phyloP scores from a whole-genome alignment of 345 rosid species.

The Eucalyptus brandiana region DNA sequence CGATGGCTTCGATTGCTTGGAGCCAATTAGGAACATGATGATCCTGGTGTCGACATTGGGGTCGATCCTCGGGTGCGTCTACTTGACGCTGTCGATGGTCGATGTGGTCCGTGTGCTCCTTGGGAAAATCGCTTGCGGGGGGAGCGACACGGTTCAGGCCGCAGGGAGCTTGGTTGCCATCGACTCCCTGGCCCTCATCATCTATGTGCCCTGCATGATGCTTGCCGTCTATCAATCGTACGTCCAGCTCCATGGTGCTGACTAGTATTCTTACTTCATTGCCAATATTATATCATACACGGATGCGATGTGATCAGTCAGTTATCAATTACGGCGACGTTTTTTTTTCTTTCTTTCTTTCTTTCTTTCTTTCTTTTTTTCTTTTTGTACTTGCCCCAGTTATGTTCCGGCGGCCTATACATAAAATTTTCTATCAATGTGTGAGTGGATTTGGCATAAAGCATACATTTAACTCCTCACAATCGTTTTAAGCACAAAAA shows the following conservation, averaged over 20 bases:
- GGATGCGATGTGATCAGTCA: background rate
- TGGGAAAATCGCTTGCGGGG: constrained; percentile 3
- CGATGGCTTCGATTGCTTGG: too few relatives aligned
- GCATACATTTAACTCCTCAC: background rate
- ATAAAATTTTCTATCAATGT: background rate
- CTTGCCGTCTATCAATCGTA: background rate
- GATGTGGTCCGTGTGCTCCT: constrained; percentile 14
- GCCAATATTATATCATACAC: background rate
- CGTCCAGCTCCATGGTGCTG: too few relatives aligned
- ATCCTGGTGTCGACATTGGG: background rate
- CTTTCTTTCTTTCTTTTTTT: background rate
- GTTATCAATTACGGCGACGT: background rate
- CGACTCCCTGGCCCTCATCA: constrained; percentile 1
- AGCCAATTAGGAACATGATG: background rate
- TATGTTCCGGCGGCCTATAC: background rate
- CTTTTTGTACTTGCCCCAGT: too few relatives aligned
- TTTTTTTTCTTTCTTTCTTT: too few relatives aligned
- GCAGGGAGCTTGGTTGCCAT: background rate
- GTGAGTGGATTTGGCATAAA: background rate
- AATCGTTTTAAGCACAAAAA: background rate
- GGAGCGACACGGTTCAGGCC: background rate
- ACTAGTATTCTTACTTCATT: background rate
- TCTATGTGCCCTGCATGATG: background rate
- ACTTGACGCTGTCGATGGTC: constrained; percentile 9
- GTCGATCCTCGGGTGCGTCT: constrained; percentile 2